Base-by-base conservation (phyloP, 2,329 filamentous ascomycete genomes). In the Paracamarosporium sp. region DNA sequence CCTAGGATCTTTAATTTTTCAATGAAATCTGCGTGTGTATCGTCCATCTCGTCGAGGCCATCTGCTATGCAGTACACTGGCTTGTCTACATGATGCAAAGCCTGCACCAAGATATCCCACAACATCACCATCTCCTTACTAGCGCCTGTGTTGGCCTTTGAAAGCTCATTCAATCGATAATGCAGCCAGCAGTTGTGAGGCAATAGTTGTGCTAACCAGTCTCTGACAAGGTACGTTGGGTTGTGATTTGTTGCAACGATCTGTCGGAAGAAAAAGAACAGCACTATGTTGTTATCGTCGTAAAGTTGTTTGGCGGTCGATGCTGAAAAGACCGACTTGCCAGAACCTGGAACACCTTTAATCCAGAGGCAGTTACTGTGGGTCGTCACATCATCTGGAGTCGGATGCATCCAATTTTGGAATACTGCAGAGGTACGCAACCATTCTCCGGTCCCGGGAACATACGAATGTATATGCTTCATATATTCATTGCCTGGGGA, bases 321-420 rank as follows among this genome's bases (percentile, higher is more conserved):
- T 8, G 75, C 74, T n/a, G 75, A 72, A 4, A 75, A 40, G n/a
- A 73, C 73, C 2, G 66, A 72, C 51, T 71, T 74, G 20, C 78
- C 79, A 5, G 74, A 72, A 1, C 77, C 77, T 0, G 77, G 72
- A 15, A 79, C 74, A 1, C 78, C 78, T 56, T 56, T 69, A 59
- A 78, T 68, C 56, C 58, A 60, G 13, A 66, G 50, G 31, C 61
- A 45, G 20, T 30, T 31, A n/a, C 13, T 30, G 9, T 15, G 11
- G 1, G 43, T 3, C 12, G 25, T 17, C 5, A 13, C 43, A 27
- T 44, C 12, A 17, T 57, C 54, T 54, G 61, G 25, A 20, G 61
- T 17, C 11, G 59, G 24, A 33, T 30, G 12, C 22, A 31, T 35
- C 30, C 30, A 50, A 8, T 11, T 31, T 15, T 27, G 17, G 17